Conservation (phyloP, 2,329 filamentous ascomycete genomes). For the Fonsecaea pedrosoi region DNA sequence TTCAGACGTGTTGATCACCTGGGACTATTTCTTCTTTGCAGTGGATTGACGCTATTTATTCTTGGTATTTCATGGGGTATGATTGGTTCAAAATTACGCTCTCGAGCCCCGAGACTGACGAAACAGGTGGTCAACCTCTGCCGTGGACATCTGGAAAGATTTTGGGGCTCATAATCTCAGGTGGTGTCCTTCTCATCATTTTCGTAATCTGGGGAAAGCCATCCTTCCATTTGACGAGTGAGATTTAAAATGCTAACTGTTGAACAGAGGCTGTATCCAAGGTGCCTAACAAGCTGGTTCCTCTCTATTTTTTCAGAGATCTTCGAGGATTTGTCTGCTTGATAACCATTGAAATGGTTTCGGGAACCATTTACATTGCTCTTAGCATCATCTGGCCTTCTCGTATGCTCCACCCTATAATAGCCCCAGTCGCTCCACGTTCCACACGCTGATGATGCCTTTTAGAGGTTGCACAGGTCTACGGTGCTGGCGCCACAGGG, state of each 20-base stretch:
- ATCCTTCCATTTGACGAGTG: background rate
- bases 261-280: conserved; percentile 27
- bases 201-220: conserved; percentile 7
- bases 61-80: conserved; percentile 10
- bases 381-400: conserved; percentile 12
- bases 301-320: conserved; percentile 22
- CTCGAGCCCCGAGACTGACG: no score
- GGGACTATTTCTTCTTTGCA: background rate
- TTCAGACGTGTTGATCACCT: background rate
- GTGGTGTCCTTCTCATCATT: background rate
- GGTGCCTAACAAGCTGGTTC: conserved; percentile 6
- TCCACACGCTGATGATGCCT: background rate
- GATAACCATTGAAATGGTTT: background rate
- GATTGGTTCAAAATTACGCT: background rate
- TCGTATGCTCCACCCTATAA: background rate
- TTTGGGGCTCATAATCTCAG: background rate
- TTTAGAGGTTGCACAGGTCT: background rate
- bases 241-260: no score
- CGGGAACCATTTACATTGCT: conserved; percentile 9
- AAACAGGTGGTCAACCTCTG: background rate
- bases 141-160: background rate
- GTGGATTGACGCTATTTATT: background rate
- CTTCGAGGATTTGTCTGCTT: conserved; percentile 15
- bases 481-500: no score
- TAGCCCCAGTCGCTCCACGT: no score